These are phyloP conservation scores for Diaporthe citriasiana DNA, from an alignment of 2,329 filamentous ascomycete species.

Conservation along the genomic window DNA sequence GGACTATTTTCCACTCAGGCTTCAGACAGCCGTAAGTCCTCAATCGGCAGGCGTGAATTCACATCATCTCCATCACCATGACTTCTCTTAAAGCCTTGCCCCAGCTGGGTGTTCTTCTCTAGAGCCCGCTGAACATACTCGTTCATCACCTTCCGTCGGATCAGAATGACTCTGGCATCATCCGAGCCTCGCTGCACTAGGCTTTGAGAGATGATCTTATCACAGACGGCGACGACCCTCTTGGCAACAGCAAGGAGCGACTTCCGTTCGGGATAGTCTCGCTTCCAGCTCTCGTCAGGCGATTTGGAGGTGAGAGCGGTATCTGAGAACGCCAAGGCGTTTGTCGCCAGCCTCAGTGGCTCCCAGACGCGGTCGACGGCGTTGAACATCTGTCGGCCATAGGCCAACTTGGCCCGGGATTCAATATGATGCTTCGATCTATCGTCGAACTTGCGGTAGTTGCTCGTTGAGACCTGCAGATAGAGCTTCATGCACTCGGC, in stretches of 20 bases:
- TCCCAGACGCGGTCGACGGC: constrained; percentile 67
- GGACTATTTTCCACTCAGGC: not conserved
- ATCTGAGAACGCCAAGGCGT: constrained; percentile 54
- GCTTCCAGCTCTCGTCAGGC: constrained; percentile 46
- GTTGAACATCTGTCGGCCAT: constrained; percentile 64
- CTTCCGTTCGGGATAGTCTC: constrained; percentile 33
- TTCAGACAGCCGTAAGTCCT: not conserved
- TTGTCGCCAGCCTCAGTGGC: constrained; percentile 56
- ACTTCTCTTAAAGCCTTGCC: not conserved
- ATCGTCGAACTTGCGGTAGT: constrained; percentile 56
- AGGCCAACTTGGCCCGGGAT: constrained; percentile 56
- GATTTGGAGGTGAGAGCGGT: constrained; percentile 42
- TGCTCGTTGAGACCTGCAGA: constrained; percentile 67
- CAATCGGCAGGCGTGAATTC: constrained; percentile 18
- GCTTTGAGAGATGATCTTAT: constrained; percentile 40
- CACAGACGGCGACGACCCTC: constrained; percentile 38
- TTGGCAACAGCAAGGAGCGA: constrained; percentile 36
- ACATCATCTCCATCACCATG: constrained; percentile 4
- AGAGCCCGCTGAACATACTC: constrained; percentile 13
- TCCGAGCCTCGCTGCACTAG: constrained; percentile 32
- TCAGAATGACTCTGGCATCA: constrained; percentile 25
- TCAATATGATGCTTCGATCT: constrained; percentile 48
- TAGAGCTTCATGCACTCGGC: constrained; percentile 66
- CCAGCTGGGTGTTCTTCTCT: constrained; percentile 27
- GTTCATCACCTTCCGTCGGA: constrained; percentile 35